A percentile compares a stretch with the other conserved stretches of the same genome.
These are phyloP conservation scores for Aspergillus indologenus DNA, from an alignment of 495 filamentous ascomycete species.

Conservation along the genomic window DNA sequence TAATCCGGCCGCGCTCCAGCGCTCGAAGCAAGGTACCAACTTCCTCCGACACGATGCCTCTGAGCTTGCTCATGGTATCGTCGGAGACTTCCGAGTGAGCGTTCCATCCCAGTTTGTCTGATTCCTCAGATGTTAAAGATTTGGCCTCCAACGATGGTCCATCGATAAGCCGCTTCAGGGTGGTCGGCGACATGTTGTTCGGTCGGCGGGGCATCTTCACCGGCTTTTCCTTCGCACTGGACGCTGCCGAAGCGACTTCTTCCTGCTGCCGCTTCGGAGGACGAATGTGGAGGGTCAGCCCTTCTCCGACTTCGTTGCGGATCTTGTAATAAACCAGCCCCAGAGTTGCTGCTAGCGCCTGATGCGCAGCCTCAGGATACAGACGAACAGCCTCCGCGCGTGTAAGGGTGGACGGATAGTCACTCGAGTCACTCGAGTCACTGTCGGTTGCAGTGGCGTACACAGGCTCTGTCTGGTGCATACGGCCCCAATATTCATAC, in stretches of 20 bases:
- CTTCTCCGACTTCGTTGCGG: slow-evolving; percentile 41
- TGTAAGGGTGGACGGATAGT: slow-evolving; percentile 29
- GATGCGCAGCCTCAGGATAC: slow-evolving; percentile 40
- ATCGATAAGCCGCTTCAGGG: slow-evolving; percentile 32
- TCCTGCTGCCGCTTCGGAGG: slow-evolving; percentile 40
- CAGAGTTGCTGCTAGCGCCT: slow-evolving; percentile 40
- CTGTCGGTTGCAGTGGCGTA: slow-evolving; percentile 24
- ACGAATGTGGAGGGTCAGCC: slow-evolving; percentile 26
- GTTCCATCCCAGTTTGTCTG: slow-evolving; percentile 41
- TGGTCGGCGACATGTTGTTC: slow-evolving; percentile 31
- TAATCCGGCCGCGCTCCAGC: slow-evolving; percentile 35
- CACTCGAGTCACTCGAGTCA: slow-evolving; percentile 41
- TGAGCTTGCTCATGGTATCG: slow-evolving; percentile 37
- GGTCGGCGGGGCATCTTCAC: slow-evolving; percentile 38
- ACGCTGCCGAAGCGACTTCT: slow-evolving; percentile 30
- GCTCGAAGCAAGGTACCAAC: slow-evolving; percentile 35
- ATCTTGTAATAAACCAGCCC: slow-evolving; percentile 45
- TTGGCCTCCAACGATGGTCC: slow-evolving; percentile 39
- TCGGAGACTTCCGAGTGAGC: slow-evolving; percentile 39
- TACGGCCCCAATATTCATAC: slow-evolving; percentile 39
- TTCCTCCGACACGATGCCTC: slow-evolving; percentile 39
- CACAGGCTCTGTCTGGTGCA: slow-evolving; percentile 31
- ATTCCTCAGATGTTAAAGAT: slow-evolving; percentile 35
- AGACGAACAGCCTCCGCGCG: slow-evolving; percentile 34
- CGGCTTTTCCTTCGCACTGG: slow-evolving; percentile 35